Conservation (phyloP, 176 grass and related monocot species). For the Raddia distichophylla region DNA sequence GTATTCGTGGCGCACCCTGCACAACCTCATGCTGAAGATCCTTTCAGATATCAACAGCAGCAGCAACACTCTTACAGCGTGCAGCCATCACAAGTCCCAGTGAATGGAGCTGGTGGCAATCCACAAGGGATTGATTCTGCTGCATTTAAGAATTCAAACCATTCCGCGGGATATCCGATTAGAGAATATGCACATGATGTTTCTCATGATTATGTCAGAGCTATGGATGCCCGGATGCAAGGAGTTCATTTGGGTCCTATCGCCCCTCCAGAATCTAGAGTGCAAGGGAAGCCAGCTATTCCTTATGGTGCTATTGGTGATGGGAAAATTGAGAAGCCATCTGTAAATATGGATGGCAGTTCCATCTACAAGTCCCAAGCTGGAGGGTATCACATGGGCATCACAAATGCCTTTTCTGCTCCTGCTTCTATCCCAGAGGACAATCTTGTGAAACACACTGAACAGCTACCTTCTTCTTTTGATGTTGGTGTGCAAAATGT, state of each 20-base stretch:
- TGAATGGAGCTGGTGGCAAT: slow-evolving; percentile 30
- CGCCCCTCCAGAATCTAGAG: slow-evolving; percentile 57
- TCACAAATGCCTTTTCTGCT: slow-evolving; percentile 50
- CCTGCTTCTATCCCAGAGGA: slow-evolving; percentile 51
- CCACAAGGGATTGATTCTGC: slow-evolving; percentile 34
- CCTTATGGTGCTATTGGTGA: slow-evolving; percentile 34
- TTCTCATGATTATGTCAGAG: slow-evolving; percentile 52
- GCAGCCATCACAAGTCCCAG: slow-evolving; percentile 43
- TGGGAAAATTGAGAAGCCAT: slow-evolving; percentile 47
- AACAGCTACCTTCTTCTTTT: slow-evolving; percentile 35
- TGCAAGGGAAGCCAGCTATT: slow-evolving; percentile 46
- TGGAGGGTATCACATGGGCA: slow-evolving; percentile 55
- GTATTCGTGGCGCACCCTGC: slow-evolving; percentile 49
- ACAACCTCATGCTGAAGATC: slow-evolving; percentile 45
- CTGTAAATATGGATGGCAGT: slow-evolving; percentile 36
- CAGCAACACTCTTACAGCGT: slow-evolving; percentile 56
- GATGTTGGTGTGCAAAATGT: slow-evolving; percentile 38
- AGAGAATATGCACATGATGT: slow-evolving; percentile 59
- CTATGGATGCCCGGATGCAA: slow-evolving; percentile 63
- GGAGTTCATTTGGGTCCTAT: slow-evolving; percentile 61
- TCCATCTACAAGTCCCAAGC: slow-evolving; percentile 61
- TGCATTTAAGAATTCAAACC: slow-evolving; percentile 57
- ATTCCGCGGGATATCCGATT: slow-evolving; percentile 41
- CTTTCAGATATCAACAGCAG: slow-evolving; percentile 49
- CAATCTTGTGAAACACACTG: slow-evolving; percentile 47